Base-by-base conservation (phyloP, 2,329 filamentous ascomycete species). In the Clonostachys solani region DNA sequence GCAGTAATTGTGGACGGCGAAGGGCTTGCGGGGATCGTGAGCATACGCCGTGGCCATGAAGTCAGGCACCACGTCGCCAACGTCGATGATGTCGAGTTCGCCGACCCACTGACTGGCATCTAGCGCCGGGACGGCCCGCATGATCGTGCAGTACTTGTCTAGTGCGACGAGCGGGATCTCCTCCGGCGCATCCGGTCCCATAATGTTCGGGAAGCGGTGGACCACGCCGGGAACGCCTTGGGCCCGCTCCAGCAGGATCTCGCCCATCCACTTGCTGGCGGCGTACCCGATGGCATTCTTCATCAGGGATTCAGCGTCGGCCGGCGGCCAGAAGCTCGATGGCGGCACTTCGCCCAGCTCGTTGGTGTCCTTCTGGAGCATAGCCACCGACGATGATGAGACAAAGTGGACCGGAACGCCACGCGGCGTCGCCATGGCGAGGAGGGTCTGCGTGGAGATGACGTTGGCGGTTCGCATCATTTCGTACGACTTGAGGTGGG, bases 401-500 rank as follows among this genome's bases (percentile, higher is more conserved):
- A 66, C 45, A 46, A 56, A 64, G 40, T 68, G 65, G 9, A 68
- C 34, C 2, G 61, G 57, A 1, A 62, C 47, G 4, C 43, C 47
- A 5, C 55, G 53, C 1, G 47, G 44, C 0, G 50, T 6, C 3
- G 57, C 59, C 5, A 75, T 50, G 3, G 52, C 49, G 4, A 60
- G 55, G 5, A 73, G 57, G 43, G 63, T 56, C 40, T 58, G 56
- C 2, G 66, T 70, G 0, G 69, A 56, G 0, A 49, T 15, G 4
- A 73, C 51, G 49, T 75, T 75, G 23, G 56, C 47, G 2, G 45
- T 42, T 3, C 60, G 55, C 0, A 75, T 56, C 0, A 59, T 55
- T 9, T 54, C 33, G 52, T 73, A 75, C 2, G 56, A 54, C 29
- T 73, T 64, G 51, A 59, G 48, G 55, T 60, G 71, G 7, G 57